Evolutionary conservation across 2,329 filamentous ascomycete species (phyloP).

Genomic region (Apiospora aurea): DNA sequence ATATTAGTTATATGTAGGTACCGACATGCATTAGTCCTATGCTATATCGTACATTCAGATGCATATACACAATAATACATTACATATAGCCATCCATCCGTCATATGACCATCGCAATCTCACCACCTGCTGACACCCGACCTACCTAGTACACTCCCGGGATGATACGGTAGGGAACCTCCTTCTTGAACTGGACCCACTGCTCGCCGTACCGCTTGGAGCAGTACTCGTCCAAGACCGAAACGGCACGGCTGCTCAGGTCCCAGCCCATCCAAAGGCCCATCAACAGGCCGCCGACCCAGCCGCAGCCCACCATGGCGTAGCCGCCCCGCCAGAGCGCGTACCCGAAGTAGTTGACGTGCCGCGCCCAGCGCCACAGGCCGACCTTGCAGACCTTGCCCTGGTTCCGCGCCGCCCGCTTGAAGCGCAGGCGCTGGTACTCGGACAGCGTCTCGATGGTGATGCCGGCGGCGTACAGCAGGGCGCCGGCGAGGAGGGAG

Average conservation of each 20-base stretch:
- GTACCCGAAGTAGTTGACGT: conserved; percentile 51
- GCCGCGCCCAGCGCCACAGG: conserved; percentile 48
- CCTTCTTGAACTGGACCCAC: conserved; percentile 47
- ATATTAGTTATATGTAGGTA: neutral
- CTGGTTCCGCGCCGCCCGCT: conserved; percentile 45
- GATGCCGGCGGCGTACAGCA: conserved; percentile 59
- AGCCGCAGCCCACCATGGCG: conserved; percentile 45
- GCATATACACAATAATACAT: neutral
- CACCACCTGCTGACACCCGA: neutral
- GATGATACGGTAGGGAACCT: conserved; percentile 46
- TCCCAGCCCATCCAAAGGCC: conserved; percentile 40
- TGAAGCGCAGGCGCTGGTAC: conserved; percentile 58
- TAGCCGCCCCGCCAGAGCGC: conserved; percentile 41
- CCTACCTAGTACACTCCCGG: conserved; percentile 47
- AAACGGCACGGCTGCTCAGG: conserved; percentile 42
- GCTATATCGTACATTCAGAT: too few species aligned
- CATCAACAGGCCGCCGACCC: conserved; percentile 43
- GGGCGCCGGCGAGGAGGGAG: conserved; percentile 50
- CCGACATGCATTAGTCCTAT: neutral
- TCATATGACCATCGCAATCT: neutral
- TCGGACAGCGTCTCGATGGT: conserved; percentile 62
- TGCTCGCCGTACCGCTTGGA: conserved; percentile 45
- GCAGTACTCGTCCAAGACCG: conserved; percentile 48
- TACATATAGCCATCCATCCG: neutral
- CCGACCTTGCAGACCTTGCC: conserved; percentile 48